Base-by-base conservation (phyloP, 2,329 filamentous ascomycete species). In the Cercospora zeina region DNA sequence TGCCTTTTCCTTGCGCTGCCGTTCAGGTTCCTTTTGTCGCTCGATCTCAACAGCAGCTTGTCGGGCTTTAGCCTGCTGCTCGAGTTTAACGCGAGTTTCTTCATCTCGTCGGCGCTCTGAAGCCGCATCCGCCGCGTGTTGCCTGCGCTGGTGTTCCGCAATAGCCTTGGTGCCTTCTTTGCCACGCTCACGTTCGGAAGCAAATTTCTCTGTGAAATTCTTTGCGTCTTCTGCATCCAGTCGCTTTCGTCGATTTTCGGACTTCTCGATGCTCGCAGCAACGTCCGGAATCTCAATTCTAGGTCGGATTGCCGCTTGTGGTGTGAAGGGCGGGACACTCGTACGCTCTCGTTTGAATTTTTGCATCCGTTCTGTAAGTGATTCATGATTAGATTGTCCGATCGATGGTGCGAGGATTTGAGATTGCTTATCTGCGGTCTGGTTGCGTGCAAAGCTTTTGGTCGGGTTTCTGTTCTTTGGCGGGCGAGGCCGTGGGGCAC, bases 201-300 rank as follows among this genome's bases (percentile, higher is more conserved):
- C 19, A 5, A 59, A 4, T 27, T 7, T 30, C 45, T 34, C 45
- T 4, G 33, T 4, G 10, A 47, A 47, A 4, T 16, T 14, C 7
- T 42, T 11, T 3, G 34, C 4, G n/a, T 0, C 33, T 7, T 59
- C 33, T 7, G 13, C 33, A 4, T 36, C 19, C n/a, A 51, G 14
- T 19, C 56, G 45, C 31, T 59, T 21, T 3, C 45, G 56, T 37
- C 27, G 53, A n/a, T 31, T 21, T 8, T 51, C 21, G n/a, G 33
- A 45, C 16, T 9, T 53, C 47, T 59, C 56, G 47, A 51, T 37
- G 14, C 34, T 50, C 6, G 45, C n/a, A 16, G 47, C n/a, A 16
- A 27, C 55, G 24, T 36, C 39, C 10, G 33, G 39, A 2, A 50
- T 16, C 1, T 58, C 42, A 24, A 58, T 50, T 2, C 27, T 58